Evolutionary conservation across 208 protist genomes (phyloP), one percentile per base, ranked within the genome.

Genomic region (Leptomonas pyrrhocoris): DNA sequence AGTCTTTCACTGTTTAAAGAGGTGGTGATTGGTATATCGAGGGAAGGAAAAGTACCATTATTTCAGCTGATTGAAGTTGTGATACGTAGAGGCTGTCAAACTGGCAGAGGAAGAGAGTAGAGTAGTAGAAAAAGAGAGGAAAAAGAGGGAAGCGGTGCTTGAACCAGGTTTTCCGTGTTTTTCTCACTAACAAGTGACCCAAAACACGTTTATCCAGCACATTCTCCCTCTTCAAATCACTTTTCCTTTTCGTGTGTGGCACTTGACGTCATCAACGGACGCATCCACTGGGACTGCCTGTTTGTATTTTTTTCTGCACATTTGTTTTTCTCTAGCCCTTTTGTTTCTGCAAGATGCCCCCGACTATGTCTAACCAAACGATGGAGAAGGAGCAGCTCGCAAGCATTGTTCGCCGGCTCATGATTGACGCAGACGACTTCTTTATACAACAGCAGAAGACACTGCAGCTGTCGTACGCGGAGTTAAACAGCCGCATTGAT

Each of bases 401-500:
- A 16, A 50, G 40, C 23, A 48, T 74, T 30, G 49, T 94, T 15
- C 73, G 70, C 21, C 49, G 74, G 30, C 69, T 91, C 4, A 71
- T 79, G 34, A 77, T 73, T 1, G 80, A 90, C 30, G 56, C 80
- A 2, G 81, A 91, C 46, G 84, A 90, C 1, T 86, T 80, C 45
- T 90, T 91, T 60, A 50, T 53, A 1, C 72, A 83, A 34, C 88
- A 94, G 59, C 79, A 94, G 66, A 68, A 80, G 21, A 68, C 78
- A 21, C 70, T 94, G 5, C 73, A 82, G 53, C 34, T 80, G 3
- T 68, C 85, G 13, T 89, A 91, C 62, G 69, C 68, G 9, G 79
- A 82, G 27, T 50, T 94, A 2, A 81, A 76, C 51, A 74, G 65
- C 31, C 80, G 75, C 30, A 62, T 93, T 19, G 85, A 89, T 18